These are phyloP conservation scores for Casaregolazyma lundiana DNA, from an alignment of 1,139 yeast genomes.

Conservation along the genomic window DNA sequence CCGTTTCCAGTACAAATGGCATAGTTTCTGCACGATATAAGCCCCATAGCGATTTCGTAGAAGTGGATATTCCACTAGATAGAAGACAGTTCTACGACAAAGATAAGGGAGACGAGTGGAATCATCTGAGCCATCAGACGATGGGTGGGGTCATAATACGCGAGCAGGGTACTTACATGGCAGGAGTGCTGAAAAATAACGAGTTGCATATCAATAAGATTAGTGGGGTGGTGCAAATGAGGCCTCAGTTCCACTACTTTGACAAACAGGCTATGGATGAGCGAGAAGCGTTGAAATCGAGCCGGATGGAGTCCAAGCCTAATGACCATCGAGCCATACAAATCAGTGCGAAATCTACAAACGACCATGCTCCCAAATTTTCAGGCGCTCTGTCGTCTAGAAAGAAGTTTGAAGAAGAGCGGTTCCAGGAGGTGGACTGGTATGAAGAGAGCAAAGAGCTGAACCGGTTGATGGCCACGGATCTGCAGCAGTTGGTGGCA, in stretches of 20 bases:
- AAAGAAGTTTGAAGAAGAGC: constrained; percentile 73
- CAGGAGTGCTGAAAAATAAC: constrained; percentile 46
- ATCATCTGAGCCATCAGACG: constrained; percentile 53
- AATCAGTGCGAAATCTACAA: constrained; percentile 68
- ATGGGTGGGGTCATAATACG: constrained; percentile 49
- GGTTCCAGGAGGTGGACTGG: constrained; percentile 50
- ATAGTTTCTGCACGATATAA: constrained; percentile 55
- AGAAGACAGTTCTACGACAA: constrained; percentile 61
- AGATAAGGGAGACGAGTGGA: constrained; percentile 60
- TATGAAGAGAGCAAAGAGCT: constrained; percentile 39
- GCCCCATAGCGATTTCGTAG: constrained; percentile 54
- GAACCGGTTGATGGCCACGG: constrained; percentile 14
- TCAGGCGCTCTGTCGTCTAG: constrained; percentile 78
- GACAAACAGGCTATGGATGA: constrained; percentile 36
- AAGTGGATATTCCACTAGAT: constrained; percentile 67
- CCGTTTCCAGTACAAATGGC: constrained; percentile 40
- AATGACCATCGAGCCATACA: constrained; percentile 58
- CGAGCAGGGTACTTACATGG: constrained; percentile 51
- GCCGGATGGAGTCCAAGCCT: constrained; percentile 35
- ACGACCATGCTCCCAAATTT: constrained; percentile 55
- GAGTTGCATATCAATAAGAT: constrained; percentile 64
- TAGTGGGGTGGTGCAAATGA: constrained; percentile 64
- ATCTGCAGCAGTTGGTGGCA: neutral
- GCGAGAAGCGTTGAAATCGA: constrained; percentile 33
- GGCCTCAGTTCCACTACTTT: constrained; percentile 77